Conservation (phyloP, 495 filamentous ascomycete genomes). For the Podospora bellae-mahoneyi region DNA sequence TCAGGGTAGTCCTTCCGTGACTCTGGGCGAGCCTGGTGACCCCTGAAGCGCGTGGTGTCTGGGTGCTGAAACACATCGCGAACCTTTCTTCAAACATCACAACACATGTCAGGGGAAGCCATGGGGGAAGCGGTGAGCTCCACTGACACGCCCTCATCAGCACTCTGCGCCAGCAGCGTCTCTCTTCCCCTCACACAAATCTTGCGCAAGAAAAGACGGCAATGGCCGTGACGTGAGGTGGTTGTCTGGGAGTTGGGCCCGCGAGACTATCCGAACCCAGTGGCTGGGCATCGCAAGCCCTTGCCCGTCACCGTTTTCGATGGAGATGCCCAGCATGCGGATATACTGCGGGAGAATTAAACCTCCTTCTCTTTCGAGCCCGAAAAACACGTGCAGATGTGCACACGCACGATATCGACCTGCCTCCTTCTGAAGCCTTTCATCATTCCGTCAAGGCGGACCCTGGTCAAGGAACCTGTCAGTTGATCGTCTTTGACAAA, state of each 20-base stretch:
- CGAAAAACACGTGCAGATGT: neutral
- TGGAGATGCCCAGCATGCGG: slow-evolving; percentile 8
- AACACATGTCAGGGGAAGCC: neutral
- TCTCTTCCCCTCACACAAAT: neutral
- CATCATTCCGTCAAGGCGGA: neutral
- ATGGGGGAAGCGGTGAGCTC: neutral
- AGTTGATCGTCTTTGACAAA: slow-evolving; percentile 1
- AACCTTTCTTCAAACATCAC: slow-evolving; percentile 8
- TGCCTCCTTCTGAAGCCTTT: neutral
- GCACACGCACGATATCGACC: neutral
- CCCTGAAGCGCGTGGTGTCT: neutral
- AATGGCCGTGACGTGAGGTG: neutral
- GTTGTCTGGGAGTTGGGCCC: slow-evolving; percentile 6
- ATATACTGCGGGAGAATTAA: neutral
- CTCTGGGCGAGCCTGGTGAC: neutral
- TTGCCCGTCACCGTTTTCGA: neutral
- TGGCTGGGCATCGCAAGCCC: neutral
- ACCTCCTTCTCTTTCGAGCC: neutral
- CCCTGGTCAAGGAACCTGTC: neutral
- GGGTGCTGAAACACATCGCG: slow-evolving; percentile 15
- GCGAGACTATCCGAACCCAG: slow-evolving; percentile 3
- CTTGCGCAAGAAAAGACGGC: too few species aligned
- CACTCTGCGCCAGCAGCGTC: neutral
- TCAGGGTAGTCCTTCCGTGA: slow-evolving; percentile 1
- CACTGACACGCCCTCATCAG: neutral